Evolutionary conservation across 805 yeast genomes (phyloP), one percentile per base, ranked within the genome.

Genomic region (Lachancea fermentati): DNA sequence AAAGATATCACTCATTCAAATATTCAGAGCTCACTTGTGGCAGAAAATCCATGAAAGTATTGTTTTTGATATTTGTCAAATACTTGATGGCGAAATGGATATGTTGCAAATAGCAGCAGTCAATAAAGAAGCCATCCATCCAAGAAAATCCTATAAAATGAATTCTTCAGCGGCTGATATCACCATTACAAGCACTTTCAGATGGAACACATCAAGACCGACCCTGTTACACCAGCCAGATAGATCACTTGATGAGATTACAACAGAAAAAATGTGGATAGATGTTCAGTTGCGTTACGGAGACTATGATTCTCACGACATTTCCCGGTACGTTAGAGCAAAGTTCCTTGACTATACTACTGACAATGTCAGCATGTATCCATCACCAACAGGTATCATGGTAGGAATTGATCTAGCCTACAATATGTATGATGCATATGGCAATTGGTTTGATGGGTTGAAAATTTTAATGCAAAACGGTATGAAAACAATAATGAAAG

Each of bases 11-110:
- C 71, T 91, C 47, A 89, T 93, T 59, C 99, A 93, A 60, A 87
- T 93, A 3, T 93, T 93, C 73, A 73, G 99, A 42, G 97, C 98
- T 0, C 99, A 93, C 68, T 74, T 93, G 55, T 93, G 99, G 99
- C 99, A 93, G 60, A 93, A 94, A 62, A 93, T 93, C 40, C 99
- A 93, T 60, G 99, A 93, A 63, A 82, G 94, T 63, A 71, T 93
- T 36, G 96, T 93, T 3, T 85, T 86, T 58, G 98, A 93, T 68
- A 54, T 93, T 22, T 88, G 96, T 54, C 97, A 89, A 57, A 91
- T 88, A 13, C 66, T 93, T 16, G 98, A 93, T 60, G 79, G 80
- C 37, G 95, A 93, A 59, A 66, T 87, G 58, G 93, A 86, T 52
- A 80, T 79, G 2, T 63, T 93, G 24, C 89, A 82, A 49, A 81